Base-by-base conservation (phyloP, 345 rosid genomes). In the Cardamine chenopodiifolia region DNA sequence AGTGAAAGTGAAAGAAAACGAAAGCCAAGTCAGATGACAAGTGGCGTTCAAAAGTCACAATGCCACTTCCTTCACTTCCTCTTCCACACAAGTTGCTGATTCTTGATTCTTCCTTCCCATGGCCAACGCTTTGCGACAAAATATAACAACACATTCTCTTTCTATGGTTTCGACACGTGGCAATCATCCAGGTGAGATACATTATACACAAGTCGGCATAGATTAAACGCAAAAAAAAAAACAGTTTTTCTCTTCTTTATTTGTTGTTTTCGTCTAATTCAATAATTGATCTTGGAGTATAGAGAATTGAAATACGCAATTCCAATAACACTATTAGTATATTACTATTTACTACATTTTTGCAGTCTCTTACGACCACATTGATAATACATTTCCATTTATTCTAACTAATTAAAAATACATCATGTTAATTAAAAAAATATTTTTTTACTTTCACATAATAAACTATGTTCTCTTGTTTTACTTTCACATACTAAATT, bases 41-140 rank as follows among this genome's bases (percentile, higher is more conserved):
- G 45, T 70, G 57, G 57, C 47, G 4, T 17, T 40, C 2, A 68
- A 55, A 32, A 52, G 48, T 52, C 48, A 55, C 15, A 57, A 29
- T 57, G 74, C 55, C 66, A n/a, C n/a, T n/a, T n/a, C n/a, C n/a
- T 58, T 66, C 23, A 22, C 23, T 34, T 66, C 49, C 53, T 55
- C 44, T 69, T 56, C 55, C 73, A 69, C 40, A 55, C 73, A 69
- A 69, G 54, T 69, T 69, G 73, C 37, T 53, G 26, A 54, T 11
- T 47, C 26, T 26, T 25, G 37, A 45, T 45, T 45, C n/a, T 17
- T 17, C 17, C 8, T 11, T 7, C 5, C 23, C 8, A 37, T 62
- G 17, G 8, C 34, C 61, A 35, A 34, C 10, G 37, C 25, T n/a
- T 19, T 34, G 18, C 25, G 72, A 68, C 72, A 55, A 55, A 68